Conservation (phyloP, 2,329 filamentous ascomycete genomes). For the Cladosporium sp. region DNA sequence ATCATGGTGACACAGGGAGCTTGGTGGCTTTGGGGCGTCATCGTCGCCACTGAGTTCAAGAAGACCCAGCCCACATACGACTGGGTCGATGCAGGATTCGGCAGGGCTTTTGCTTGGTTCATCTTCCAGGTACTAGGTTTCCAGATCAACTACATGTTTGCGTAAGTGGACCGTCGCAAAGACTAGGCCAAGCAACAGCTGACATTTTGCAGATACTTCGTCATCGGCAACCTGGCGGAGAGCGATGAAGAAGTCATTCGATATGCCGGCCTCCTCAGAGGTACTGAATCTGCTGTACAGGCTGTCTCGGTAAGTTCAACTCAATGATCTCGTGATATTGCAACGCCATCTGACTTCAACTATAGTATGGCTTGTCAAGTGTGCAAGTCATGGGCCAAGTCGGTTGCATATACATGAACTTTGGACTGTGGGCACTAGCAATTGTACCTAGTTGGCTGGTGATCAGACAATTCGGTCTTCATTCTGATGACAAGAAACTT, state of each 20-base stretch:
- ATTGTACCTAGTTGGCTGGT: slow-evolving; percentile 68
- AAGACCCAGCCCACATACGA: slow-evolving; percentile 62
- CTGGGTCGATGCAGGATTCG: slow-evolving; percentile 65
- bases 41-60: slow-evolving; percentile 63
- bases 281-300: slow-evolving; percentile 72
- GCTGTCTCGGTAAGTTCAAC: slow-evolving; percentile 57
- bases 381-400: slow-evolving; percentile 63
- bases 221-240: slow-evolving; percentile 65
- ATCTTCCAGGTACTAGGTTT: slow-evolving; percentile 67
- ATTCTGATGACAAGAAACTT: slow-evolving; percentile 20
- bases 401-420: slow-evolving; percentile 70
- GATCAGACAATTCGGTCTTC: slow-evolving; percentile 55
- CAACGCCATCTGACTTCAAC: neutral
- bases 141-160: slow-evolving; percentile 71
- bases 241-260: slow-evolving; percentile 65
- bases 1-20: slow-evolving; percentile 62
- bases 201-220: slow-evolving; percentile 58
- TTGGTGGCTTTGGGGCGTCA: slow-evolving; percentile 72
- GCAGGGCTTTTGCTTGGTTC: slow-evolving; percentile 66
- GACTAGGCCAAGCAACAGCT: neutral
- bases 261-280: slow-evolving; percentile 66
- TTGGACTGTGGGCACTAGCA: slow-evolving; percentile 65
- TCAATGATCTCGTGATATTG: neutral
- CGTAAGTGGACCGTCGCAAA: slow-evolving; percentile 47
- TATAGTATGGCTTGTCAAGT: slow-evolving; percentile 64